These are phyloP conservation scores for Cutaneotrichosporon cyanovorans DNA, from an alignment of 1,284 basidiomycete genomes.

Conservation along the genomic window DNA sequence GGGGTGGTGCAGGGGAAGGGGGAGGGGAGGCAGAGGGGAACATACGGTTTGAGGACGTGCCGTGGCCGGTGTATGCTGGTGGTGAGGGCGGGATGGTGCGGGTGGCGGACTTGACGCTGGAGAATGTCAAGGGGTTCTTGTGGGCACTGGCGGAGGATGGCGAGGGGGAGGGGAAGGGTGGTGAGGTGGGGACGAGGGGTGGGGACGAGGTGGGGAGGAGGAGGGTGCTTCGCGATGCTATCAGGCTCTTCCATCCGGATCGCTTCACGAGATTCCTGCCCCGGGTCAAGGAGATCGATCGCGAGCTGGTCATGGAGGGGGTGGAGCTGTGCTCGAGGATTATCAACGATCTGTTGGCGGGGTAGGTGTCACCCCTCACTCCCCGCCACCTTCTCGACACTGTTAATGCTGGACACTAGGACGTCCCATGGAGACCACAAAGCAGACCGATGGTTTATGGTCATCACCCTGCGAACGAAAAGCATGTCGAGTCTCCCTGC, in stretches of 20 bases:
- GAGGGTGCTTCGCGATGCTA: conserved; percentile 51
- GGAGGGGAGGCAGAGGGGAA: conserved; percentile 19
- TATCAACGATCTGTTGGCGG: conserved; percentile 22
- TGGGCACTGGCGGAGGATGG: conserved; percentile 47
- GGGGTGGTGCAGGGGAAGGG: no score
- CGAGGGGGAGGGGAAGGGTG: conserved; percentile 36
- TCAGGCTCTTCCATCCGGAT: conserved; percentile 68
- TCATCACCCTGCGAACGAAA: no score
- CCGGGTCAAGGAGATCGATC: conserved; percentile 55
- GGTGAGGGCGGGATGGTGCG: conserved; percentile 29
- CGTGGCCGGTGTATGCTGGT: conserved; percentile 61
- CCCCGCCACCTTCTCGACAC: background rate
- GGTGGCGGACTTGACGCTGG: conserved; percentile 50
- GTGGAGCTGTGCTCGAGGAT: conserved; percentile 48
- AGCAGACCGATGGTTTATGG: no score
- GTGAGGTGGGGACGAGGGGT: no score
- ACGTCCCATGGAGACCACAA: no score
- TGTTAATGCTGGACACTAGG: no score
- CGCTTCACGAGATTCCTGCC: conserved; percentile 57
- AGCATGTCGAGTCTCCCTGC: no score
- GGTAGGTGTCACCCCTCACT: background rate
- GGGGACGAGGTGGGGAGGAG: conserved; percentile 29
- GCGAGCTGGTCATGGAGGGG: conserved; percentile 54
- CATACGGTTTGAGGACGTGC: conserved; percentile 61
- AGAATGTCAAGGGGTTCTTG: conserved; percentile 54